These are phyloP conservation scores for Solanum pennellii DNA, from an alignment of 257 asterid species.

Conservation along the genomic window DNA sequence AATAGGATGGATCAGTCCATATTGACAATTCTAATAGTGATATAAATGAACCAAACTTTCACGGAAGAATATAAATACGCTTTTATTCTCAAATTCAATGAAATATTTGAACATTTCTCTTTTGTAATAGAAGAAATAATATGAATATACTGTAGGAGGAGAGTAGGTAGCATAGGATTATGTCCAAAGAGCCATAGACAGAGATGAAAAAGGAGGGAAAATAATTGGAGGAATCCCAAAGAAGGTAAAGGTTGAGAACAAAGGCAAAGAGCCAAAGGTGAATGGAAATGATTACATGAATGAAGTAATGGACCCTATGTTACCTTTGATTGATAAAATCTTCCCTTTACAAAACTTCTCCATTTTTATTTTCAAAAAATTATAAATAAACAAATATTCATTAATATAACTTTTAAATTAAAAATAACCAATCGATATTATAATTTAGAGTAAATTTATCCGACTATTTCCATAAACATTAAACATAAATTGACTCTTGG, in stretches of 20 bases:
- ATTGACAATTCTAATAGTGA: too few relatives aligned
- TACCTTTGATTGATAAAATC: slow-evolving; percentile 26
- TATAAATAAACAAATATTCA: background rate
- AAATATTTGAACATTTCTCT: too few relatives aligned
- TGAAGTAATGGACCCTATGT: slow-evolving; percentile 4
- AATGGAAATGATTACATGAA: background rate
- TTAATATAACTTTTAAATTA: background rate
- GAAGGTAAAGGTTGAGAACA: slow-evolving; percentile 17
- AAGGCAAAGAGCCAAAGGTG: slow-evolving; percentile 19
- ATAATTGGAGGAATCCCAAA: slow-evolving; percentile 6
- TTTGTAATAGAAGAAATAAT: background rate
- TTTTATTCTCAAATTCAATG: background rate
- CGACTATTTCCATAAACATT: too few relatives aligned
- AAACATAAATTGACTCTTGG: slow-evolving; percentile 19
- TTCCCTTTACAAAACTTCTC: background rate
- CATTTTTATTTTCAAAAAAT: background rate
- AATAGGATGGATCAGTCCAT: too few relatives aligned
- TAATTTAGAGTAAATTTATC: too few relatives aligned
- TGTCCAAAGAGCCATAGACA: background rate
- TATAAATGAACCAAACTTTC: background rate
- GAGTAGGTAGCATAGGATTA: background rate
- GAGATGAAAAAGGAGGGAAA: background rate
- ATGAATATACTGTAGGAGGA: background rate
- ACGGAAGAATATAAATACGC: too few relatives aligned
- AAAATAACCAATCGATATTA: background rate